Evolutionary conservation across 2,329 filamentous ascomycete genomes (phyloP).

Genomic region (Cladosporium sp.): DNA sequence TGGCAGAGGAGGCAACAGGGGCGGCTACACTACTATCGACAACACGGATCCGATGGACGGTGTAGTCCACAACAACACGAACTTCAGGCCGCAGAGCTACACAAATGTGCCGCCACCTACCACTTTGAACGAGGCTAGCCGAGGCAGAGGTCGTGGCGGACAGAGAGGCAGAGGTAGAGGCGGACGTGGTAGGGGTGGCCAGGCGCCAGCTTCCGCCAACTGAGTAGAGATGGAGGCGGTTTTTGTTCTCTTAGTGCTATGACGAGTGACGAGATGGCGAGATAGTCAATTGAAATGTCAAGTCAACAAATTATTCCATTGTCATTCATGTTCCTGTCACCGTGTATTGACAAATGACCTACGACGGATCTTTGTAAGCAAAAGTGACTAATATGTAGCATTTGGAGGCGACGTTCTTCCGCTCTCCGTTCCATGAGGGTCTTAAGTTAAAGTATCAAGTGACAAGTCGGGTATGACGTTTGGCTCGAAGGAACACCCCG

Average conservation of each 20-base stretch:
- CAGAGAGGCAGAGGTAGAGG: slow-evolving; percentile 18
- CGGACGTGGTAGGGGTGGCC: slow-evolving; percentile 16
- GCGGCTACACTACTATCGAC: slow-evolving; percentile 45
- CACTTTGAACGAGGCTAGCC: slow-evolving; percentile 44
- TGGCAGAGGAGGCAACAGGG: slow-evolving; percentile 32
- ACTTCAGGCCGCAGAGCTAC: slow-evolving; percentile 54
- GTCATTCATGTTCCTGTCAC: no score
- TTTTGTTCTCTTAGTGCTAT: no score
- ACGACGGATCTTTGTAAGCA: no score
- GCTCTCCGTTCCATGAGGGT: no score
- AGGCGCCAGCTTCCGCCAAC: background rate
- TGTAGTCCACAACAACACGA: slow-evolving; percentile 52
- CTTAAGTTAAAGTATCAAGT: no score
- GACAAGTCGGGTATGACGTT: no score
- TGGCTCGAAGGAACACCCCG: background rate
- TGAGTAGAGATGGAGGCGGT: background rate
- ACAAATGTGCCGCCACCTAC: slow-evolving; percentile 56
- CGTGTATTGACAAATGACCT: no score
- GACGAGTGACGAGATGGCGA: no score
- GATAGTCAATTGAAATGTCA: no score
- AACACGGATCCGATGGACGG: slow-evolving; percentile 50
- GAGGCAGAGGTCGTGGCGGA: slow-evolving; percentile 24
- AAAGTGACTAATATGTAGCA: no score
- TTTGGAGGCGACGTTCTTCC: no score
- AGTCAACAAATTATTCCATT: no score